Evolutionary conservation across 768 basidiomycete genomes (phyloP), one percentile per base, ranked within the genome.

Genomic region (Cantharellus cinnabarinus): DNA sequence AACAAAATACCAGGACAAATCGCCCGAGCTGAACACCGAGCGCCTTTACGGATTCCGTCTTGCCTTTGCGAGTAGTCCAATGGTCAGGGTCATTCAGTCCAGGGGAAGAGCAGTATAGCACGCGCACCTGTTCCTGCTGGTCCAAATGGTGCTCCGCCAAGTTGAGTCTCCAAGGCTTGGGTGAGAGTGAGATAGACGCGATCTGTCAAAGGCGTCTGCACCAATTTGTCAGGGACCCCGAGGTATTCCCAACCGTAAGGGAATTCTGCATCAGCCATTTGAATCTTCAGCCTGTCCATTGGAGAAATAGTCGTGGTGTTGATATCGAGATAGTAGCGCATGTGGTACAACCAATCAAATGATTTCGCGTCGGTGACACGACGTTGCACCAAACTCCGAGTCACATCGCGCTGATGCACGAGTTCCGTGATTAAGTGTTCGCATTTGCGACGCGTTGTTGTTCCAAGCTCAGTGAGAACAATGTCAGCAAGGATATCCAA

Each of bases 1-100:
- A 99, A 68, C 95, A 98, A 74, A 99, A 99, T n/a, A 99, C 95
- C 54, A 99, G 77, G n/a, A 99, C 95, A 66, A 99, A 99, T 42
- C 95, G 83, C 44, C 95, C 95, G 3, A 99, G 80, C 66, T 95
- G 93, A 2, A 97, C 89, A 56, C 95, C 95, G 29, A 99, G 81
- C 2, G 95, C 93, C 71, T 99, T 99, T 68, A 99, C 95, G 1
- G 95, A 98, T 71, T 99, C 95, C 0, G 95, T 99, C 74, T 99
- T 99, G 39, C 93, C 90, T 89, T 64, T 53, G 50, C 61, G 7
- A 61, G 61, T 35, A 61, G 58, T 60, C 38, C 50, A 57, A 62
- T 44, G 44, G 57, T 48, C 37, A 10, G 29, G 3, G 41, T 42
- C 4, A 54, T 5, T 57, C 7, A 37, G 15, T n/a, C 20, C 35